Evolutionary conservation across 108 stramenopile species (phyloP).

Genomic region (Skeletonema potamos): DNA sequence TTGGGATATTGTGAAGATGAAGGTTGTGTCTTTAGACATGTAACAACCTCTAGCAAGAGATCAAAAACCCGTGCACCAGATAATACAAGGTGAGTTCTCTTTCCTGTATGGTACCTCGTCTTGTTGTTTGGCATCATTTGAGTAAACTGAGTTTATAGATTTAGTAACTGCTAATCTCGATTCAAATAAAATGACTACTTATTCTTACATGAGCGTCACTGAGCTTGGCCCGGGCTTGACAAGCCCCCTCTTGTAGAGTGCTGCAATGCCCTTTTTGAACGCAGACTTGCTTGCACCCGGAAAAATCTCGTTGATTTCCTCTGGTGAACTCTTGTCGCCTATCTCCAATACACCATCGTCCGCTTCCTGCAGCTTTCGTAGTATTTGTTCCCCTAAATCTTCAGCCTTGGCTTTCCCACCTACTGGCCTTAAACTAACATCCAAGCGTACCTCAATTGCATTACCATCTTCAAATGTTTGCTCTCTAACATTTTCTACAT

Average conservation of each 20-base stretch:
- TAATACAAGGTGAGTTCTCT: neutral
- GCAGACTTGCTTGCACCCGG: slow-evolving; percentile 62
- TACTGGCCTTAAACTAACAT: slow-evolving; percentile 62
- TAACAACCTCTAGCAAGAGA: slow-evolving; percentile 16
- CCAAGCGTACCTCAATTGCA: slow-evolving; percentile 43
- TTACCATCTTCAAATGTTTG: slow-evolving; percentile 47
- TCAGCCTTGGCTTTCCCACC: slow-evolving; percentile 76
- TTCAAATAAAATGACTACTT: neutral
- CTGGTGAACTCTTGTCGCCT: slow-evolving; percentile 79
- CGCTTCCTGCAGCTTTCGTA: slow-evolving; percentile 53
- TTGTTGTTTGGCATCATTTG: neutral
- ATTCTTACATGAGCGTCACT: slow-evolving; percentile 42
- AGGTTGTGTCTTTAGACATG: slow-evolving; percentile 60
- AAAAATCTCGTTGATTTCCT: slow-evolving; percentile 66
- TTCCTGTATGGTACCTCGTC: neutral
- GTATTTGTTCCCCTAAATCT: slow-evolving; percentile 52
- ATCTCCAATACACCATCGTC: slow-evolving; percentile 46
- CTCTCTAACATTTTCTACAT: slow-evolving; percentile 67
- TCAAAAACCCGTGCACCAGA: neutral
- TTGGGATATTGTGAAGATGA: slow-evolving; percentile 66
- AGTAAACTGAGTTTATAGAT: neutral
- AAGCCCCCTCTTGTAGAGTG: slow-evolving; percentile 63
- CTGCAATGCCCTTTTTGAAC: slow-evolving; percentile 65
- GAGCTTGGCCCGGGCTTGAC: slow-evolving; percentile 59
- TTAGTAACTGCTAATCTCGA: neutral